Conservation (phyloP, 768 basidiomycete genomes). For the Multifurca ochricompacta region DNA sequence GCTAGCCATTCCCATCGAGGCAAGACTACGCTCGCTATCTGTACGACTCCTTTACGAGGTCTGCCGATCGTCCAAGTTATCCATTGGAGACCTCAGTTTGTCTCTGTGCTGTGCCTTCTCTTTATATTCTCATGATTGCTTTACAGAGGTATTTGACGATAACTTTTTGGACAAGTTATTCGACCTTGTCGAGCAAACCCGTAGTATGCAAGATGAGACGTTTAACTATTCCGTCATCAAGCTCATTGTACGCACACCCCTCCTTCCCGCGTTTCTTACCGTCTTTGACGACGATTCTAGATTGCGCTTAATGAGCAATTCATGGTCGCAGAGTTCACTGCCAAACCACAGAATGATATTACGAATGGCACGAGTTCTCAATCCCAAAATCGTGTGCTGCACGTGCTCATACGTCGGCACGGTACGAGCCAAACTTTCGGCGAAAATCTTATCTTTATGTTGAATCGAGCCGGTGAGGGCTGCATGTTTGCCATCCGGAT, state of each 20-base stretch:
- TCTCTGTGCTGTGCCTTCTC: constrained; percentile 9
- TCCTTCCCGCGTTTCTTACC: not conserved
- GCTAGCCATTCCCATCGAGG: constrained; percentile 67
- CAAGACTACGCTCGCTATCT: constrained; percentile 64
- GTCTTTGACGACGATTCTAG: constrained; percentile 34
- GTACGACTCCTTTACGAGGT: constrained; percentile 84
- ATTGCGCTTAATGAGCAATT: constrained; percentile 96
- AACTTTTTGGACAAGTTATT: constrained; percentile 83
- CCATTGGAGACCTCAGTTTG: constrained; percentile 71
- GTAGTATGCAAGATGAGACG: constrained; percentile 79
- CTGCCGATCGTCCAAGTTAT: constrained; percentile 82
- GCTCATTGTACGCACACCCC: constrained; percentile 59
- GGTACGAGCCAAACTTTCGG: constrained; percentile 92
- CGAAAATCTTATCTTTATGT: constrained; percentile 98
- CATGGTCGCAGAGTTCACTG: constrained; percentile 77
- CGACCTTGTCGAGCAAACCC: constrained; percentile 88
- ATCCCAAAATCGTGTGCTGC: constrained; percentile 65
- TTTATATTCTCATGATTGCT: not conserved
- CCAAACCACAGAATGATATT: constrained; percentile 15
- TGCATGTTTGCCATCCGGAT: not conserved
- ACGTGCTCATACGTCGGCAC: constrained; percentile 75
- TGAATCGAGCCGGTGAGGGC: constrained; percentile 83
- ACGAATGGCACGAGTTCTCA: constrained; percentile 24
- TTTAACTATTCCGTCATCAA: constrained; percentile 96
- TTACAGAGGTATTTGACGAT: constrained; percentile 69